These are phyloP conservation scores for Claviceps paspali DNA, from an alignment of 2,329 filamentous ascomycete species.

Conservation along the genomic window DNA sequence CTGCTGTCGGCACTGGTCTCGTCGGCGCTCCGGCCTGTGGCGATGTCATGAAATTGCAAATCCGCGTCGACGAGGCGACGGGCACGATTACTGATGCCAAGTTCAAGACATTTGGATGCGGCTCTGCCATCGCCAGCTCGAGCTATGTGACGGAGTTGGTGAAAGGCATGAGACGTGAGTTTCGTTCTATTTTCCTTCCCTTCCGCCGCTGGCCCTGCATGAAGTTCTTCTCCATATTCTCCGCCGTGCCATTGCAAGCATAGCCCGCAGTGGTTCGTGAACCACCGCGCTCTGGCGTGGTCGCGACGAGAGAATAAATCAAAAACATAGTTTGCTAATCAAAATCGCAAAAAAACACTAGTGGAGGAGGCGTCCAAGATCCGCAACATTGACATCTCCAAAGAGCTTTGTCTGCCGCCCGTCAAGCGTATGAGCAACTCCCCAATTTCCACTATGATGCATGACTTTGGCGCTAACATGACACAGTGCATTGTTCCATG, in stretches of 20 bases:
- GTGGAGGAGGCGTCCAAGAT: constrained; percentile 84
- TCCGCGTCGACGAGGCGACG: constrained; percentile 74
- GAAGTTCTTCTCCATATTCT: background rate
- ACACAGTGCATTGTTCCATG: constrained; percentile 75
- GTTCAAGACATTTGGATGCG: constrained; percentile 97
- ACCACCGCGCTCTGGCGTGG: too few relatives aligned
- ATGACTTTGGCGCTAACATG: background rate
- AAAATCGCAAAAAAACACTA: too few relatives aligned
- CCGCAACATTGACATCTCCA: constrained; percentile 95
- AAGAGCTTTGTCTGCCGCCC: constrained; percentile 79
- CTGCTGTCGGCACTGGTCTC: constrained; percentile 77
- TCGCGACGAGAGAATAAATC: too few relatives aligned
- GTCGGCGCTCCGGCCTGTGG: constrained; percentile 81
- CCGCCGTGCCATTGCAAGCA: background rate
- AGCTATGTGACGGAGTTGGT: constrained; percentile 93
- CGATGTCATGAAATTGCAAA: constrained; percentile 72
- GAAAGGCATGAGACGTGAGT: constrained; percentile 59
- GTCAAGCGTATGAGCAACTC: constrained; percentile 55
- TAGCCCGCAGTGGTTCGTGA: background rate
- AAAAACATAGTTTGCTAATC: too few relatives aligned
- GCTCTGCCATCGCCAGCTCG: constrained; percentile 74
- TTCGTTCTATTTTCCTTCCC: too few relatives aligned
- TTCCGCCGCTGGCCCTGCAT: too few relatives aligned
- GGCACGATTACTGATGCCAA: constrained; percentile 89
- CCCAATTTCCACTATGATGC: background rate